A percentile compares a stretch with the other conserved stretches of the same genome.
Evolutionary conservation across 306 rosid genomes (phyloP).

Genomic region (Fagus sylvatica): DNA sequence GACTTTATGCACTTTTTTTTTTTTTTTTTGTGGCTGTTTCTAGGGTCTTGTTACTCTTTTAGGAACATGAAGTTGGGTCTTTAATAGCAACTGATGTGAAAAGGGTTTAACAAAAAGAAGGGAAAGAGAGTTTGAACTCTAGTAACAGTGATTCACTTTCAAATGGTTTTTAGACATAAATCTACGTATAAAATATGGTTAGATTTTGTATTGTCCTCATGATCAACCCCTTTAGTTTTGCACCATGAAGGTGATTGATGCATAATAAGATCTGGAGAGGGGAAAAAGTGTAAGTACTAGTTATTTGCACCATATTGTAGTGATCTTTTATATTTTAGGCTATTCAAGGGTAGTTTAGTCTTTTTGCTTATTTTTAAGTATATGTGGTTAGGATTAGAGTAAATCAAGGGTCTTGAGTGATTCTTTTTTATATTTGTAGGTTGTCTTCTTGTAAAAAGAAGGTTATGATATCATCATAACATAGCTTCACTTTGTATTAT

Average conservation of each 20-base stretch:
- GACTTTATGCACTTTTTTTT: neutral
- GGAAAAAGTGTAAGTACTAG: too few species aligned
- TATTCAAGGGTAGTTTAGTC: too few species aligned
- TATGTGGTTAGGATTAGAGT: too few species aligned
- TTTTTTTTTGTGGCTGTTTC: neutral
- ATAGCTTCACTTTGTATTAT: too few species aligned
- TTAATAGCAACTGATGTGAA: neutral
- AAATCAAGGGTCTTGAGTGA: too few species aligned
- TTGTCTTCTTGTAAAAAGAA: too few species aligned
- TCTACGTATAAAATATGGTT: neutral
- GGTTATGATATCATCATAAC: too few species aligned
- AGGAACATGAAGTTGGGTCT: neutral
- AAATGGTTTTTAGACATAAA: neutral
- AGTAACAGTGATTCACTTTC: neutral
- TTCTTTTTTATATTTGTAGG: too few species aligned
- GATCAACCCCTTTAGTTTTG: neutral
- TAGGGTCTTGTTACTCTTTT: neutral
- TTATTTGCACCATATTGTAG: too few species aligned
- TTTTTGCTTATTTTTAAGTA: too few species aligned
- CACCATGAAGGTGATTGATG: neutral
- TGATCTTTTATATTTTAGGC: too few species aligned
- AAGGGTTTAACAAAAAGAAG: neutral
- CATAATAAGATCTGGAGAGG: too few species aligned
- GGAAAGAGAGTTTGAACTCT: constrained; percentile 2
- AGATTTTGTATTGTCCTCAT: neutral